Conservation (phyloP, 345 rosid genomes). For the Moricandia moricandioides region DNA sequence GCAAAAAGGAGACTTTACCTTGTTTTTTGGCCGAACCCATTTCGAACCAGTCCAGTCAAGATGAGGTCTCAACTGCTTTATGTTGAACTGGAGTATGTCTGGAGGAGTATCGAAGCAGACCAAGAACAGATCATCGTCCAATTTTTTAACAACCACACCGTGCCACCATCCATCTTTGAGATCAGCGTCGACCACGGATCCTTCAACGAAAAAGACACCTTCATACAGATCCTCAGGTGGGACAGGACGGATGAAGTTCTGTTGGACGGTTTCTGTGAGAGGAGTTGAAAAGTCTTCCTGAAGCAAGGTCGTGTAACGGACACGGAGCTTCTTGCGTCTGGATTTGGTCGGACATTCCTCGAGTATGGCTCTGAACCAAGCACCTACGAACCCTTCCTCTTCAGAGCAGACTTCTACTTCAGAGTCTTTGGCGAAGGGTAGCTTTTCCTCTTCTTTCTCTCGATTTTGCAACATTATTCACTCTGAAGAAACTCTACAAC, state of each 20-base stretch:
- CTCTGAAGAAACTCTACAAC: neutral
- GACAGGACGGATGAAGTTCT: slow-evolving; percentile 42
- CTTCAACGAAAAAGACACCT: slow-evolving; percentile 28
- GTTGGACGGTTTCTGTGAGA: slow-evolving; percentile 32
- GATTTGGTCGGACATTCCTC: slow-evolving; percentile 41
- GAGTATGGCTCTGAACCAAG: slow-evolving; percentile 50
- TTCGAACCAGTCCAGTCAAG: slow-evolving; percentile 45
- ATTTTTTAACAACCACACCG: slow-evolving; percentile 45
- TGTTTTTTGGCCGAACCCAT: slow-evolving; percentile 47
- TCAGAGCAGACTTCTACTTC: slow-evolving; percentile 54
- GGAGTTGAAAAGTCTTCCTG: neutral
- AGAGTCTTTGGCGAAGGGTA: slow-evolving; percentile 9
- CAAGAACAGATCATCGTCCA: slow-evolving; percentile 31
- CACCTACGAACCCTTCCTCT: slow-evolving; percentile 57
- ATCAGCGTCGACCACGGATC: slow-evolving; percentile 44
- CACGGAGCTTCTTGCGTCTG: slow-evolving; percentile 24
- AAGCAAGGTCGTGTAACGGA: neutral
- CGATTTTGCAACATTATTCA: neutral
- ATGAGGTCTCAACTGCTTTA: slow-evolving; percentile 48
- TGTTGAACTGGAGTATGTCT: slow-evolving; percentile 46
- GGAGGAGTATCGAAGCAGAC: slow-evolving; percentile 55
- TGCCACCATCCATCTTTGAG: slow-evolving; percentile 53
- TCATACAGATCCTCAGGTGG: slow-evolving; percentile 34
- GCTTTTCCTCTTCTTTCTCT: neutral
- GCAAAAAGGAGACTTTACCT: slow-evolving; percentile 24